Conservation (phyloP, 768 basidiomycete species). For the Lyophyllum atratum region DNA sequence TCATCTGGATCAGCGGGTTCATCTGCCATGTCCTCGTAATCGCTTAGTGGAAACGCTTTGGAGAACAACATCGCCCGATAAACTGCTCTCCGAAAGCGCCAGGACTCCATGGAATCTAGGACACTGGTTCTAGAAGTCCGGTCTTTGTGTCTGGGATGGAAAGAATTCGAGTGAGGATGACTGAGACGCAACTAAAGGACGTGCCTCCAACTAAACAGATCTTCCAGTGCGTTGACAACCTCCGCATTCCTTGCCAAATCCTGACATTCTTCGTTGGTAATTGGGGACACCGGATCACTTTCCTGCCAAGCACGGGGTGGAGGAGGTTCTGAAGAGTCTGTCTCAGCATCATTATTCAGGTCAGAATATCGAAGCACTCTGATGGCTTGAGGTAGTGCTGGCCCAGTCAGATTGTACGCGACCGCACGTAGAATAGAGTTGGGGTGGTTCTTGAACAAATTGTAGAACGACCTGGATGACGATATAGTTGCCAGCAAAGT, state of each 20-base stretch:
- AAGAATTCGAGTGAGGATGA: neutral
- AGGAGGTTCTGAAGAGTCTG: neutral
- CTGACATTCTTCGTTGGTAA: conserved; percentile 22
- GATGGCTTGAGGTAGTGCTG: conserved; percentile 31
- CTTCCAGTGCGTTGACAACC: conserved; percentile 33
- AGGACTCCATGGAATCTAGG: conserved; percentile 32
- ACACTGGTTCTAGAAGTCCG: conserved; percentile 29
- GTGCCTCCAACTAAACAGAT: conserved; percentile 41
- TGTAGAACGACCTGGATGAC: conserved; percentile 30
- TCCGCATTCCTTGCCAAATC: conserved; percentile 24
- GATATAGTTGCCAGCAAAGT: conserved; percentile 26
- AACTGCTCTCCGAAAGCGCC: conserved; percentile 19
- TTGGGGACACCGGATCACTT: conserved; percentile 15
- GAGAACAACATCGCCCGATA: conserved; percentile 18
- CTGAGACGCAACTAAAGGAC: conserved; percentile 1
- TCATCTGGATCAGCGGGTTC: neutral
- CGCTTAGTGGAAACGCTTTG: conserved; percentile 5
- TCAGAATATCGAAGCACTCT: conserved; percentile 21
- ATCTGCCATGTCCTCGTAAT: neutral
- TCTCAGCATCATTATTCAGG: conserved; percentile 1
- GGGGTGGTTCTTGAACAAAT: conserved; percentile 27
- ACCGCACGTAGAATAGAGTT: conserved; percentile 31
- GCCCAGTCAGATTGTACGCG: conserved; percentile 28
- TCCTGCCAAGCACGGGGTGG: conserved; percentile 10
- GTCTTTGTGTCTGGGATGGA: conserved; percentile 34